Evolutionary conservation across 2,329 filamentous ascomycete genomes (phyloP).

Genomic region (Aspergillus sp.): DNA sequence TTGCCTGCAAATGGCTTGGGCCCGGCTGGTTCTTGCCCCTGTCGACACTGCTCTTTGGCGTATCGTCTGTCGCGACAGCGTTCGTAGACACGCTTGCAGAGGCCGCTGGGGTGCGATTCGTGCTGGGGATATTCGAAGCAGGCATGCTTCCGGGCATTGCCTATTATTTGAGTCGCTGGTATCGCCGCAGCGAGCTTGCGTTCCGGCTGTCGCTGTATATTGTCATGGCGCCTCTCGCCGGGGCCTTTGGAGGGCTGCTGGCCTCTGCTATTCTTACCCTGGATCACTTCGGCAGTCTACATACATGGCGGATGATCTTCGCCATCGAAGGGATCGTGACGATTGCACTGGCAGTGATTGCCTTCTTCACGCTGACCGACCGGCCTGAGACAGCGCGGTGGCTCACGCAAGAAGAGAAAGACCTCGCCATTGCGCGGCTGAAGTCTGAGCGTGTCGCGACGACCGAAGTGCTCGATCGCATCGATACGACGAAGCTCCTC

Average conservation of each 20-base stretch:
- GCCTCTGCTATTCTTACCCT: constrained; percentile 64
- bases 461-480: constrained; percentile 63
- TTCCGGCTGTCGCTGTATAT: constrained; percentile 69
- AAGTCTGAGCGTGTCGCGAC: constrained; percentile 66
- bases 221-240: constrained; percentile 68
- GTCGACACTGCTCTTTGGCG: constrained; percentile 63
- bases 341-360: constrained; percentile 56
- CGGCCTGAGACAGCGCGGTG: constrained; percentile 66
- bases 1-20: constrained; percentile 69
- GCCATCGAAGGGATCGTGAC: constrained; percentile 69
- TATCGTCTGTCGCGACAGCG: constrained; percentile 63
- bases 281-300: constrained; percentile 56
- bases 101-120: constrained; percentile 63
- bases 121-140: constrained; percentile 69
- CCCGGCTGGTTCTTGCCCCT: constrained; percentile 70
- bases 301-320: constrained; percentile 69
- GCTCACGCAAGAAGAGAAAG: constrained; percentile 65
- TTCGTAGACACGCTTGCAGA: constrained; percentile 59
- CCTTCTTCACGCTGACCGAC: constrained; percentile 67
- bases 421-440: constrained; percentile 64
- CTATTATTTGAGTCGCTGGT: constrained; percentile 73
- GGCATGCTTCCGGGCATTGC: constrained; percentile 73
- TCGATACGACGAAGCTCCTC: constrained; percentile 59
- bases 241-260: constrained; percentile 69
- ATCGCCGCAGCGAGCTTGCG: constrained; percentile 65